These are phyloP conservation scores for Sinapis alba DNA, from an alignment of 441 rosid genomes.

Conservation along the genomic window DNA sequence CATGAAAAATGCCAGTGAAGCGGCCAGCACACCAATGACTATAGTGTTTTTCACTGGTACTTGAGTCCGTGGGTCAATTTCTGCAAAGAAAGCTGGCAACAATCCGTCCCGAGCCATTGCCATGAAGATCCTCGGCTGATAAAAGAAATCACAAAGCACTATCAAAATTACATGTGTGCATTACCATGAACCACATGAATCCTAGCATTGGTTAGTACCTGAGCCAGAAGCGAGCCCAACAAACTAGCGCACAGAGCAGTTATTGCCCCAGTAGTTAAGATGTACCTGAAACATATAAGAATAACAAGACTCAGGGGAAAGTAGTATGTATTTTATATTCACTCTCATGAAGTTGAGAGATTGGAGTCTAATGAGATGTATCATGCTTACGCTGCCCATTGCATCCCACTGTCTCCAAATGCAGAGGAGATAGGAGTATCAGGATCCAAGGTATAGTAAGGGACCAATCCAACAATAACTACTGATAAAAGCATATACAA, in stretches of 20 bases:
- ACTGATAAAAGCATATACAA: conserved; percentile 86
- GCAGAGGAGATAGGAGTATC: conserved; percentile 95
- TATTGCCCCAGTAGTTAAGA: conserved; percentile 79
- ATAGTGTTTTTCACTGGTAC: conserved; percentile 87
- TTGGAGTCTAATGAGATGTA: conserved; percentile 23
- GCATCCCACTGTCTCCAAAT: conserved; percentile 86
- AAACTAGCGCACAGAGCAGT: conserved; percentile 84
- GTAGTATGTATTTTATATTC: too few relatives aligned
- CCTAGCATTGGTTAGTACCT: conserved; percentile 44
- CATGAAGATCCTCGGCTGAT: conserved; percentile 86
- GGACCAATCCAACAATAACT: conserved; percentile 85
- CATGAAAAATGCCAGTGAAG: conserved; percentile 77
- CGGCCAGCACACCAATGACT: conserved; percentile 63
- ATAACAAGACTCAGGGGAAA: too few relatives aligned
- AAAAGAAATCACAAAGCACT: conserved; percentile 20
- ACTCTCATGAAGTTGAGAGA: conserved; percentile 11
- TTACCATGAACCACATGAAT: conserved; percentile 1
- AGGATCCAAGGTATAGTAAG: conserved; percentile 76
- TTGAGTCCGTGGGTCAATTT: conserved; percentile 63
- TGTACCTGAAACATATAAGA: conserved; percentile 47
- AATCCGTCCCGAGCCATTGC: conserved; percentile 96
- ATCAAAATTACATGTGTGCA: conserved; percentile 23
- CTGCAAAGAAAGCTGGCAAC: conserved; percentile 81
- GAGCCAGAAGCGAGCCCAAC: conserved; percentile 86
- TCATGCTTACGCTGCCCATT: conserved; percentile 87